These are phyloP conservation scores for Fragaria ananassa DNA, from an alignment of 306 rosid species.

Conservation along the genomic window DNA sequence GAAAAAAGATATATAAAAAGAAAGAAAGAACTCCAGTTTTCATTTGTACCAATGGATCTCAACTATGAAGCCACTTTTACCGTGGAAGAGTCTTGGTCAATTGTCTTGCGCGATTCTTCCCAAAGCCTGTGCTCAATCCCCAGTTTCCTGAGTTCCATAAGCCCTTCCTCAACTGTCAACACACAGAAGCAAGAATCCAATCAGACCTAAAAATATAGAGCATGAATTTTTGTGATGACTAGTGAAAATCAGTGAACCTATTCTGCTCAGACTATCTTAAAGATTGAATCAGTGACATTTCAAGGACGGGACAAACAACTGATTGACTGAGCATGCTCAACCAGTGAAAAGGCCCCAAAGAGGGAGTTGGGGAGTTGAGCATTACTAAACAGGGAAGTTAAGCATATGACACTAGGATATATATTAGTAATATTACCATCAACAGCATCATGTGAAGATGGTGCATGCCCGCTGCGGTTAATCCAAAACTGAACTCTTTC, in stretches of 20 bases:
- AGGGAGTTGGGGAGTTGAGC: not conserved
- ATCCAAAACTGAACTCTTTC: slow-evolving; percentile 96
- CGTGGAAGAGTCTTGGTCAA: slow-evolving; percentile 44
- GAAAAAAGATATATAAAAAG: not conserved
- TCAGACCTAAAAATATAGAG: not conserved
- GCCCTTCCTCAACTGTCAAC: slow-evolving; percentile 84
- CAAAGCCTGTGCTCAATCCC: slow-evolving; percentile 90
- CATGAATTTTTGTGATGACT: no score
- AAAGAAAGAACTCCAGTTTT: not conserved
- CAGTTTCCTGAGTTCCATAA: slow-evolving; percentile 72
- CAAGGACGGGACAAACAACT: not conserved
- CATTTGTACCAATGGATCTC: not conserved
- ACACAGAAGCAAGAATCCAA: slow-evolving; percentile 11
- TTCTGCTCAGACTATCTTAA: not conserved
- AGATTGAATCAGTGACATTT: not conserved
- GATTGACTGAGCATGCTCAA: not conserved
- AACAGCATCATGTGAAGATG: slow-evolving; percentile 88
- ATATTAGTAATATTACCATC: slow-evolving; percentile 48
- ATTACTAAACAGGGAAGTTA: not conserved
- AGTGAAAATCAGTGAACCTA: not conserved
- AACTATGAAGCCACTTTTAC: not conserved
- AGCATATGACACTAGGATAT: not conserved
- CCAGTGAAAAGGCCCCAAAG: not conserved
- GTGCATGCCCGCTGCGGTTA: slow-evolving; percentile 74
- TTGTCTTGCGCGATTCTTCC: slow-evolving; percentile 87